Conservation (phyloP, 2,329 filamentous ascomycete genomes). For the Colletotrichum simmondsii region DNA sequence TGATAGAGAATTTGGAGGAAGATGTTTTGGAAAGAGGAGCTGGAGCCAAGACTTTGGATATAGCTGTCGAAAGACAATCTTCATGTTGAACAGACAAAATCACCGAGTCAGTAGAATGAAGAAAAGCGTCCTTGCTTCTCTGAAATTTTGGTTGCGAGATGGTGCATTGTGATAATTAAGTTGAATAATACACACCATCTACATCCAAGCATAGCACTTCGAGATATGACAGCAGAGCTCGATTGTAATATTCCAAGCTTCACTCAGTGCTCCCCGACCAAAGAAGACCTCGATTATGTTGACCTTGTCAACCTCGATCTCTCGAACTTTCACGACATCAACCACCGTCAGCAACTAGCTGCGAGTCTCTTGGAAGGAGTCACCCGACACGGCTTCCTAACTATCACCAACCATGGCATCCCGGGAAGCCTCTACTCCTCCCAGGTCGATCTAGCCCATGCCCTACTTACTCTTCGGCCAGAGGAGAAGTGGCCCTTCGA, state of each 20-base stretch:
- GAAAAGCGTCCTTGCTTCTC: no score
- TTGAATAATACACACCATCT: background rate
- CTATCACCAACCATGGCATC: background rate
- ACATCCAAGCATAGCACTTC: background rate
- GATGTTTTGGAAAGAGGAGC: background rate
- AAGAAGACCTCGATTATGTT: background rate
- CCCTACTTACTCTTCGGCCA: background rate
- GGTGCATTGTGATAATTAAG: no score
- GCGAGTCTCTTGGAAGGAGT: background rate
- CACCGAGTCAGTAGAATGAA: no score
- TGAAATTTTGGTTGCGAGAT: no score
- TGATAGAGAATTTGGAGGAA: background rate
- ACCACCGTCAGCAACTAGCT: background rate
- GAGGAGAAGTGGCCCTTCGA: slow-evolving; percentile 1
- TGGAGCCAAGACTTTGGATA: background rate
- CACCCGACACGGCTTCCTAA: background rate
- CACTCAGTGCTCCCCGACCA: background rate
- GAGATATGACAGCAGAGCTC: background rate
- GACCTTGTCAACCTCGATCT: background rate
- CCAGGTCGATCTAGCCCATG: background rate
- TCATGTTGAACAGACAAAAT: background rate
- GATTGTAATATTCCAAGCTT: background rate
- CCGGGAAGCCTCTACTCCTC: background rate
- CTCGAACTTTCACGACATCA: background rate
- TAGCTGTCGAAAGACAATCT: background rate